Evolutionary conservation across 2,329 filamentous ascomycete genomes (phyloP).

Genomic region (Decorospora gaudefroyi): DNA sequence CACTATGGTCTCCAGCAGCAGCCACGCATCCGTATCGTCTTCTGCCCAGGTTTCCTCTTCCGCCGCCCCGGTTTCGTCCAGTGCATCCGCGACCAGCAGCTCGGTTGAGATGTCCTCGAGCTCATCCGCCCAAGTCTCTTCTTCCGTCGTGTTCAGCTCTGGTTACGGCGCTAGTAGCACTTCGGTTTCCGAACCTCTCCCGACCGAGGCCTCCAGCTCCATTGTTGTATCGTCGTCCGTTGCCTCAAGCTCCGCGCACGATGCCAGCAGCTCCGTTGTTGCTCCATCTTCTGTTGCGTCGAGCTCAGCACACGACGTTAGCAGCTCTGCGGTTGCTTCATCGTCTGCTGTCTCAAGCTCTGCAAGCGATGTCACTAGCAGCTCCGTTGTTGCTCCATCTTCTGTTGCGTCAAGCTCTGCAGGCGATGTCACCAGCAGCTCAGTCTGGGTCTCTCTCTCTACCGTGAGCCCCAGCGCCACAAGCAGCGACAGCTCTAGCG

Average conservation of each 20-base stretch:
- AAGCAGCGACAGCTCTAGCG: background rate
- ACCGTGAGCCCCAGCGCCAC: background rate
- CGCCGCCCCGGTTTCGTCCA: background rate
- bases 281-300: background rate
- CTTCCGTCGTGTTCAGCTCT: slow-evolving; percentile 3
- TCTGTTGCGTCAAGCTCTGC: slow-evolving; percentile 3
- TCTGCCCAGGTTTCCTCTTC: slow-evolving; percentile 7
- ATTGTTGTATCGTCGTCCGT: slow-evolving; percentile 3
- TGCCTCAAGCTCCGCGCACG: background rate
- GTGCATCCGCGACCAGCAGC: slow-evolving; percentile 1
- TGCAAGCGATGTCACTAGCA: background rate
- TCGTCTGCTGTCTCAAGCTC: too few species aligned
- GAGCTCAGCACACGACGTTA: background rate
- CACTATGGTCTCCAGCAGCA: slow-evolving; percentile 5
- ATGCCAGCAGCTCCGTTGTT: background rate
- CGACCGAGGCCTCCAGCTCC: background rate
- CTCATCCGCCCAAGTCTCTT: background rate
- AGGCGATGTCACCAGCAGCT: slow-evolving; percentile 5
- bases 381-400: slow-evolving; percentile 3
- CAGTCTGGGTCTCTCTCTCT: background rate
- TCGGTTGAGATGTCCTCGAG: slow-evolving; percentile 5
- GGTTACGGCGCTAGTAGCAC: background rate
- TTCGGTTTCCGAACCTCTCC: slow-evolving; percentile 5
- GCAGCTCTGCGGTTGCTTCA: background rate
- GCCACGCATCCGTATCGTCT: background rate